These are phyloP conservation scores for Cymodocea nodosa DNA, from an alignment of 116 monocot genomes.

Conservation along the genomic window DNA sequence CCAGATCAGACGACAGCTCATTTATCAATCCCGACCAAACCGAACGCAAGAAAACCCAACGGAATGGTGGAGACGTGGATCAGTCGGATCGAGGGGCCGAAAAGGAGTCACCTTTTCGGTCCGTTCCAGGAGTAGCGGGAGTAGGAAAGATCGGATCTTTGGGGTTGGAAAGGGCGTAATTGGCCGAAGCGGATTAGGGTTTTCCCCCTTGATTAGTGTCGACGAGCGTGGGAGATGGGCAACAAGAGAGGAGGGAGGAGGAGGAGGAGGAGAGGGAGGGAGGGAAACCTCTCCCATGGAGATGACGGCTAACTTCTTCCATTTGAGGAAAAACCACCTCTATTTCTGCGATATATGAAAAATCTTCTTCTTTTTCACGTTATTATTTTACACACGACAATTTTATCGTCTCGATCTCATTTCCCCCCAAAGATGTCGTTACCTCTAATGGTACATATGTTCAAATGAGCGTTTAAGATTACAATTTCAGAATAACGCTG, in stretches of 20 bases:
- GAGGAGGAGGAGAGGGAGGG: background rate
- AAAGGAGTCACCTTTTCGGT: conserved; percentile 1
- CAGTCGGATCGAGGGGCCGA: background rate
- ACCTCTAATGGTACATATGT: too few relatives aligned
- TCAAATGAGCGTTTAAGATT: too few relatives aligned
- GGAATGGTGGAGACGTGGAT: background rate
- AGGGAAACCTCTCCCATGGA: background rate
- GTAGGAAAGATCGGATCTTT: background rate
- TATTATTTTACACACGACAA: too few relatives aligned
- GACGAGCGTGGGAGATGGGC: background rate
- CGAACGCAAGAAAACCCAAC: background rate
- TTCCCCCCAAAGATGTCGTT: too few relatives aligned
- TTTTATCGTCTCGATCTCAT: too few relatives aligned
- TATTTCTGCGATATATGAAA: too few relatives aligned
- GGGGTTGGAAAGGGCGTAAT: background rate
- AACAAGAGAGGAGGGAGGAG: background rate
- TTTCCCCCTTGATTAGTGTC: background rate
- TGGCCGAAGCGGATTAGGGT: background rate
- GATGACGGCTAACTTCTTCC: too few relatives aligned
- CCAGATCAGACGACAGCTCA: background rate
- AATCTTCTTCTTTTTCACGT: too few relatives aligned
- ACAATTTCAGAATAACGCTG: too few relatives aligned
- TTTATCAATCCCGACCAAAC: background rate
- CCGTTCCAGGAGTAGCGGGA: background rate
- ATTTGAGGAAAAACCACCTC: too few relatives aligned